These are phyloP conservation scores for Metarhizium album DNA, from an alignment of 2,329 filamentous ascomycete species.

Conservation along the genomic window DNA sequence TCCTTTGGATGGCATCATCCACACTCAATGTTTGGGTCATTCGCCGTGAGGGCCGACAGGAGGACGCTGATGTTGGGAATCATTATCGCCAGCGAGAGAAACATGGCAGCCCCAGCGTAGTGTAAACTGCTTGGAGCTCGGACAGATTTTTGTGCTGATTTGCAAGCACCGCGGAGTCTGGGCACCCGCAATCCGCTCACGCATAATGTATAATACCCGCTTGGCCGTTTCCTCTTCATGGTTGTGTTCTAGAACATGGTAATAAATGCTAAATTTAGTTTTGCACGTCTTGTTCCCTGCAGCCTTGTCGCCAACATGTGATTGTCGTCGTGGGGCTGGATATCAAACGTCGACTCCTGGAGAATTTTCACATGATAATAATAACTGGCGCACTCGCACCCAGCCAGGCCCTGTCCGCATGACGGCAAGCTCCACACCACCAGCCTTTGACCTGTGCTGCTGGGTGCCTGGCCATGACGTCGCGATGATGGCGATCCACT, in stretches of 20 bases:
- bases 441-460: not conserved
- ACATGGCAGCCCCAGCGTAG: not conserved
- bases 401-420: too few relatives aligned
- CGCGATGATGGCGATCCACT: not conserved
- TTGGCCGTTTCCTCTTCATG: not conserved
- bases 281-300: not conserved
- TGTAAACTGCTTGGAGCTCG: not conserved
- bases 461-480: not conserved
- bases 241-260: not conserved
- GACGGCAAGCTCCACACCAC: too few relatives aligned
- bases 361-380: not conserved
- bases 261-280: not conserved
- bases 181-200: not conserved
- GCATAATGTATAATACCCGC: not conserved
- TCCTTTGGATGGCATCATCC: conserved; percentile 51
- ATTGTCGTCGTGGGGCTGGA: not conserved
- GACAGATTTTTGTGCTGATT: too few relatives aligned
- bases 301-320: not conserved
- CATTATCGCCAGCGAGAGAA: not conserved
- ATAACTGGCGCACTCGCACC: not conserved
- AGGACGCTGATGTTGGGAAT: not conserved
- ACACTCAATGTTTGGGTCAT: conserved; percentile 23
- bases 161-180: not conserved
- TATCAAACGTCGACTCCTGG: not conserved
- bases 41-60: not conserved